phyloP scores from a whole-genome alignment of 2,329 filamentous ascomycete genomes.

The Dothiorella sarmentorum region DNA sequence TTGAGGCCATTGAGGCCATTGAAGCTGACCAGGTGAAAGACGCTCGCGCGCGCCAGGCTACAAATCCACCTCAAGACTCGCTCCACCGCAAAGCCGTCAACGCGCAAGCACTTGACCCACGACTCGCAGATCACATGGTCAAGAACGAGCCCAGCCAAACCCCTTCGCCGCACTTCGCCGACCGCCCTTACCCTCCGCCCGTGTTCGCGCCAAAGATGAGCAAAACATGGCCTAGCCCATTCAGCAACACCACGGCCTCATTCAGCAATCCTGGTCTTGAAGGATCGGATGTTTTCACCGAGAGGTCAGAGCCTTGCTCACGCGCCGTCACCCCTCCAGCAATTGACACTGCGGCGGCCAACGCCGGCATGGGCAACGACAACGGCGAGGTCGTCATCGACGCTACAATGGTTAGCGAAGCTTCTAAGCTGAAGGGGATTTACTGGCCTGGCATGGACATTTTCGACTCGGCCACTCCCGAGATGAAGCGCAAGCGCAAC shows the following conservation, averaged over 20 bases:
- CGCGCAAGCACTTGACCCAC: constrained; percentile 32
- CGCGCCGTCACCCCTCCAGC: neutral
- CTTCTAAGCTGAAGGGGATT: constrained; percentile 64
- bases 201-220: constrained; percentile 36
- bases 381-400: neutral
- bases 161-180: constrained; percentile 28
- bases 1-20: neutral
- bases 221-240: constrained; percentile 32
- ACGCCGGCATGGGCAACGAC: neutral
- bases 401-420: constrained; percentile 30
- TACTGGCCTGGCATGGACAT: constrained; percentile 74
- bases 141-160: constrained; percentile 34
- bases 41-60: neutral
- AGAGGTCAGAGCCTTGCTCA: neutral
- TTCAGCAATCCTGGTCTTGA: neutral
- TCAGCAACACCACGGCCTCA: neutral
- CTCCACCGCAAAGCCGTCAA: constrained; percentile 20
- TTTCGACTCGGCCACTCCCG: constrained; percentile 74
- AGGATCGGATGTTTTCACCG: constrained; percentile 5
- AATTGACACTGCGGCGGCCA: neutral
- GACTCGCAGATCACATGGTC: constrained; percentile 34
- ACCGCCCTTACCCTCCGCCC: constrained; percentile 26
- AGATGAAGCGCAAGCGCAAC: constrained; percentile 71
- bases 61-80: neutral
- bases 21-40: neutral